Percentiles rank a stretch among this genome's conserved stretches.
phyloP scores from a whole-genome alignment of 2,329 filamentous ascomycete species.

The Ophiocordyceps camponoti-rufipedis region DNA sequence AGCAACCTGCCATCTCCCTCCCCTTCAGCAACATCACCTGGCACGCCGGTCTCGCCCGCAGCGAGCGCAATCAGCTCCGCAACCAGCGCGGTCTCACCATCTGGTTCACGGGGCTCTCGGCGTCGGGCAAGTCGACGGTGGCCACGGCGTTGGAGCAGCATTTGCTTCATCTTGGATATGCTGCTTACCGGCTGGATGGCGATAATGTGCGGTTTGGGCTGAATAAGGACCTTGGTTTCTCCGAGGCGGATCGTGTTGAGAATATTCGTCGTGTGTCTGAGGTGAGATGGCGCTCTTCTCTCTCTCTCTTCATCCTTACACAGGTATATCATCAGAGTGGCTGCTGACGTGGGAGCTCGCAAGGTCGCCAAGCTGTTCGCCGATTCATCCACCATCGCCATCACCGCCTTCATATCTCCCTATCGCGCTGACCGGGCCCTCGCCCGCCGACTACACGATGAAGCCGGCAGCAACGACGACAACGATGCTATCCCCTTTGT shows the following conservation, averaged over 20 bases:
- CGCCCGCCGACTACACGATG: slow-evolving; percentile 62
- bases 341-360: too few species aligned
- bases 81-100: slow-evolving; percentile 84
- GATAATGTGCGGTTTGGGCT: slow-evolving; percentile 97
- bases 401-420: slow-evolving; percentile 94
- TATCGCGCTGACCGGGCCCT: slow-evolving; percentile 74
- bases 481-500: slow-evolving; percentile 70
- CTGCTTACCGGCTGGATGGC: slow-evolving; percentile 86
- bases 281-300: slow-evolving; percentile 16
- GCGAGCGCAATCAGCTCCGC: slow-evolving; percentile 56
- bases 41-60: slow-evolving; percentile 65
- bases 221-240: slow-evolving; percentile 95
- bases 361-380: slow-evolving; percentile 91
- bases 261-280: slow-evolving; percentile 95
- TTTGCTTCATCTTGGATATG: slow-evolving; percentile 65
- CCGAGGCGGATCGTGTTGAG: slow-evolving; percentile 82
- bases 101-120: slow-evolving; percentile 94
- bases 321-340: too few species aligned
- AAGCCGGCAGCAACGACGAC: slow-evolving; percentile 27
- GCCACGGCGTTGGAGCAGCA: slow-evolving; percentile 95
- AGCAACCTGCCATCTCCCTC: too few species aligned
- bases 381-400: slow-evolving; percentile 68
- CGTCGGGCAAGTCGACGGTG: slow-evolving; percentile 92
- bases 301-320: too few species aligned
- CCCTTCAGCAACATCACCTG: slow-evolving; percentile 69